These are phyloP conservation scores for Coriaria nepalensis DNA, from an alignment of 306 rosid species.

Conservation along the genomic window DNA sequence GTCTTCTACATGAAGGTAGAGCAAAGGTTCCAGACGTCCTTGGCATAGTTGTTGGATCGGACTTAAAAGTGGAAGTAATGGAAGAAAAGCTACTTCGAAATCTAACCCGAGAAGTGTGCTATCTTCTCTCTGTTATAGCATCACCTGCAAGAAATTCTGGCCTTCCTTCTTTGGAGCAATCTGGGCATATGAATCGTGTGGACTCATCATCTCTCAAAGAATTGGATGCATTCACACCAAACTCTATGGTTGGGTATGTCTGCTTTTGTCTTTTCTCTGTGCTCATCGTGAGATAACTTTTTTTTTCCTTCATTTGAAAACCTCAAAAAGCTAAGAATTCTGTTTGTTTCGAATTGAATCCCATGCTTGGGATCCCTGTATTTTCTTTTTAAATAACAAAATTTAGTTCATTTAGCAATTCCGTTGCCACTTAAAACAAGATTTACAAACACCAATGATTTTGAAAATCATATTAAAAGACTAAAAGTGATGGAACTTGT, in stretches of 20 bases:
- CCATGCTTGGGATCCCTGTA: too few relatives aligned
- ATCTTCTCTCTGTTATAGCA: slow-evolving; percentile 58
- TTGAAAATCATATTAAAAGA: too few relatives aligned
- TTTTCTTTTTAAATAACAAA: too few relatives aligned
- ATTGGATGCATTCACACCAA: slow-evolving; percentile 51
- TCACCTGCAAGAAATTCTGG: slow-evolving; percentile 60
- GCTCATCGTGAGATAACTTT: slow-evolving; percentile 2
- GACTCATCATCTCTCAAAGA: slow-evolving; percentile 53
- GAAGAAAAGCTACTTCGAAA: slow-evolving; percentile 84
- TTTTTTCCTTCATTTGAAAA: background rate
- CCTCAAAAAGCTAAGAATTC: background rate
- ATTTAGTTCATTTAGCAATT: too few relatives aligned
- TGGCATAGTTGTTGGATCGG: slow-evolving; percentile 56
- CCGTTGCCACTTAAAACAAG: too few relatives aligned
- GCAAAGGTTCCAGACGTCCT: slow-evolving; percentile 81
- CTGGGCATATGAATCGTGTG: slow-evolving; percentile 60
- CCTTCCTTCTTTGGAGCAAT: slow-evolving; percentile 80
- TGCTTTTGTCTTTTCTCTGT: slow-evolving; percentile 7
- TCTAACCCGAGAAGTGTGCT: slow-evolving; percentile 78
- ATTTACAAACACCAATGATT: too few relatives aligned
- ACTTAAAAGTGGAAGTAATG: slow-evolving; percentile 87
- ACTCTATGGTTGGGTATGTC: slow-evolving; percentile 87
- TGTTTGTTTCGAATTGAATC: too few relatives aligned
- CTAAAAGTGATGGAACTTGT: too few relatives aligned
- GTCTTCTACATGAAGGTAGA: slow-evolving; percentile 79